These are phyloP conservation scores for Venturia nashicola DNA, from an alignment of 2,329 filamentous ascomycete species.

Conservation along the genomic window DNA sequence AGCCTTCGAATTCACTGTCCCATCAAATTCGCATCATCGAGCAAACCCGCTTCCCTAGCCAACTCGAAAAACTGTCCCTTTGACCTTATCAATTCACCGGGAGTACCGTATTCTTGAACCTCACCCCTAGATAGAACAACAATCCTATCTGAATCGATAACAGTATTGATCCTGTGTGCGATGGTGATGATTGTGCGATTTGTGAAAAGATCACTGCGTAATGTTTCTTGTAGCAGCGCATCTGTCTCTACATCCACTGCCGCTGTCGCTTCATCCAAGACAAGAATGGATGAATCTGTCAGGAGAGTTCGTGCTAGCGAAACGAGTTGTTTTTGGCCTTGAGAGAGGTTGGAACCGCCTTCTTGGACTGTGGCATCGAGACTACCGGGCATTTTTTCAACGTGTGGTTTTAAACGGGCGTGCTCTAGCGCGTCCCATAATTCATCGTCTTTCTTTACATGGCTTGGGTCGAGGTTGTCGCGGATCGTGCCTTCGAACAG, in stretches of 20 bases:
- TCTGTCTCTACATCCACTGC: conserved; percentile 51
- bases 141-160: conserved; percentile 69
- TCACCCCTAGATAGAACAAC: conserved; percentile 76
- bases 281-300: conserved; percentile 86
- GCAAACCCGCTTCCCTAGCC: conserved; percentile 70
- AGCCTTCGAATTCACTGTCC: not conserved
- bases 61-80: conserved; percentile 69
- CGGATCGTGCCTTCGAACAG: conserved; percentile 79
- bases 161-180: conserved; percentile 91
- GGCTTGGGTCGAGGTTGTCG: conserved; percentile 81
- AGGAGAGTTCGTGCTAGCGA: conserved; percentile 79
- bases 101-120: conserved; percentile 78
- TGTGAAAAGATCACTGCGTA: conserved; percentile 52
- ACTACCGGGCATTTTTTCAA: conserved; percentile 67
- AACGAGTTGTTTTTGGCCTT: conserved; percentile 79
- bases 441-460: conserved; percentile 84
- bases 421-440: conserved; percentile 85
- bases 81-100: conserved; percentile 56
- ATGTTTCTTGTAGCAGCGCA: conserved; percentile 43
- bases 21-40: conserved; percentile 26
- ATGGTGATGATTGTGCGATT: conserved; percentile 91
- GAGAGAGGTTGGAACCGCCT: conserved; percentile 86
- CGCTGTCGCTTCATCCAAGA: conserved; percentile 79
- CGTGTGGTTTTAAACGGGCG: conserved; percentile 74
- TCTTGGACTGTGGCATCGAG: conserved; percentile 77